phyloP scores from a whole-genome alignment of 1,284 basidiomycete genomes.

The Naganishia liquefaciens region DNA sequence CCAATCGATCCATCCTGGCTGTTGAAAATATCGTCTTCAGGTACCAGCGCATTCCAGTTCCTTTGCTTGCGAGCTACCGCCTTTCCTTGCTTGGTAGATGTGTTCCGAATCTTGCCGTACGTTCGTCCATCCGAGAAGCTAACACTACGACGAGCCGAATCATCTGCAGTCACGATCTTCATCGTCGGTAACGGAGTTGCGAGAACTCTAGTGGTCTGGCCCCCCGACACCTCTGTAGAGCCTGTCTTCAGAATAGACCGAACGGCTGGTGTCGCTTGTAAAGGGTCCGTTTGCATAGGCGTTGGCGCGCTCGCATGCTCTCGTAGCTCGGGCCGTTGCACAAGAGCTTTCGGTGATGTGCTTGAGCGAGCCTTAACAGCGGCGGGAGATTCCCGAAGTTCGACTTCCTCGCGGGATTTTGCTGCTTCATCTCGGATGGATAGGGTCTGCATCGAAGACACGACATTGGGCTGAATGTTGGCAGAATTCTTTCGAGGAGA shows the following conservation, averaged over 20 bases:
- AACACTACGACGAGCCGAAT: slow-evolving; percentile 70
- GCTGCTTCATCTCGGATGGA: too few relatives aligned
- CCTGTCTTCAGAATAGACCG: slow-evolving; percentile 22
- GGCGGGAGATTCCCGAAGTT: too few relatives aligned
- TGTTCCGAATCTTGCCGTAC: slow-evolving; percentile 65
- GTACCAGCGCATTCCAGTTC: slow-evolving; percentile 31
- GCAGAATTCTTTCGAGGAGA: too few relatives aligned
- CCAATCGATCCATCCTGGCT: slow-evolving; percentile 41
- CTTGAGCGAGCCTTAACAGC: neutral
- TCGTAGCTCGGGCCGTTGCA: slow-evolving; percentile 3
- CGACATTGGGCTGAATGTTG: too few relatives aligned
- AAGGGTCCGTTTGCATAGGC: slow-evolving; percentile 17
- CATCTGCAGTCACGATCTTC: slow-evolving; percentile 31
- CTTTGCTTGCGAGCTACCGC: slow-evolving; percentile 24
- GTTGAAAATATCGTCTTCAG: slow-evolving; percentile 50
- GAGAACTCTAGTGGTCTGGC: neutral
- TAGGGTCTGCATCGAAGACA: too few relatives aligned
- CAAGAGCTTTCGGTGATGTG: slow-evolving; percentile 8
- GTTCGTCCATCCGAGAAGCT: slow-evolving; percentile 90
- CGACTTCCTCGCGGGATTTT: too few relatives aligned
- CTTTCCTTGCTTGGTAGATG: slow-evolving; percentile 26
- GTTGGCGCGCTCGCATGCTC: slow-evolving; percentile 16
- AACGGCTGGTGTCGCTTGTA: slow-evolving; percentile 6
- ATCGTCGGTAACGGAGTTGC: slow-evolving; percentile 21
- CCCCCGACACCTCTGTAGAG: slow-evolving; percentile 15